Evolutionary conservation across 345 rosid species (phyloP), one percentile per base, ranked within the genome.

Genomic region (Eucalyptus marginata): DNA sequence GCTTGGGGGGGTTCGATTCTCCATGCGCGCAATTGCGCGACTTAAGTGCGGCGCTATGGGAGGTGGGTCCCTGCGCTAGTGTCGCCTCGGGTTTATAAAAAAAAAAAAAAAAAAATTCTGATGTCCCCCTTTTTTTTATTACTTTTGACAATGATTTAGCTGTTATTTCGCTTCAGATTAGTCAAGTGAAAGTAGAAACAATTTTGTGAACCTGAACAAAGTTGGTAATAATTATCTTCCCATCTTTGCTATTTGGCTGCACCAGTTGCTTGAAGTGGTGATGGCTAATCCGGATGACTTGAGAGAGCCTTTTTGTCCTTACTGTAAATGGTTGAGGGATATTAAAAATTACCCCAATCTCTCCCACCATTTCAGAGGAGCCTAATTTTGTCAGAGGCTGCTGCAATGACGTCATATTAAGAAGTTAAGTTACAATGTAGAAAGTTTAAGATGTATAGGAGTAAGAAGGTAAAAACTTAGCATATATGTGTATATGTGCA

Each of bases 291-390:
- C 97, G 90, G 83, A 97, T 94, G 88, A 97, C 97, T 91, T 97
- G 99, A 90, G 98, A 96, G 86, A 97, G 98, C 90, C 96, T 92
- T 86, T 92, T 94, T 68, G 99, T 97, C 90, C 98, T 93, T 89
- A 96, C 91, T 25, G 93, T 93, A 89, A 92, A 95, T 56, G 99
- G 99, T 90, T 97, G 99, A 54, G 98, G 99, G 90, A 96, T 92
- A 90, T 97, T 97, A 93, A 97, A 96, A 31, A 96, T 80, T 68
- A 97, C 99, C 59, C 98, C 99, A 87, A 97, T 93, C 89, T 97
- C 99, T 91, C 99, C 99, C 79, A 94, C 96, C 95, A 98, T 91
- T 46, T 94, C 95, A 76, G 95, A 93, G 13, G 97, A 88, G 89
- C 95, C 98, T 92, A 95, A 93, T 92, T 94, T 95, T 36, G 94